Percentiles rank a stretch among this genome's conserved stretches.
Conservation (phyloP, 1,139 yeast species). For the Geotrichum europaeum region DNA sequence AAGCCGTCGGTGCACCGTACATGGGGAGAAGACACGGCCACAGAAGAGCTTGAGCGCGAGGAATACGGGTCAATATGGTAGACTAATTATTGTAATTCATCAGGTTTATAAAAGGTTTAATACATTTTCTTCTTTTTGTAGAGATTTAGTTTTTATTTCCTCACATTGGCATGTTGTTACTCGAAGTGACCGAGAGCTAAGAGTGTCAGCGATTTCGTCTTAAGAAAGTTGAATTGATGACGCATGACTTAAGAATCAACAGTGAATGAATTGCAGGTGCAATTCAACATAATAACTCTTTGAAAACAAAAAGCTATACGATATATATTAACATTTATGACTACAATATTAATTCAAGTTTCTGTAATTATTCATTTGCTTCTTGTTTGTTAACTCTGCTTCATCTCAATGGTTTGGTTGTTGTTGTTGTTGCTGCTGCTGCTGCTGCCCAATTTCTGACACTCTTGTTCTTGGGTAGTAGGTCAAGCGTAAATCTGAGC, state of each 20-base stretch:
- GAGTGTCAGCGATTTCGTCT: no score
- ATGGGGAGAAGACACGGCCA: constrained; percentile 30
- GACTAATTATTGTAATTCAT: background rate
- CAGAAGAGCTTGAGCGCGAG: constrained; percentile 19
- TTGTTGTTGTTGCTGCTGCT: background rate
- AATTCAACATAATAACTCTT: no score
- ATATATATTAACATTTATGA: no score
- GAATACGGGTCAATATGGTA: constrained; percentile 16
- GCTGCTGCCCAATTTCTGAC: background rate
- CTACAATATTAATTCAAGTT: no score
- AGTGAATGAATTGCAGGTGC: no score
- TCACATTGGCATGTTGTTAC: background rate
- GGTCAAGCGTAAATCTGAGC: background rate
- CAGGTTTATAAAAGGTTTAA: background rate
- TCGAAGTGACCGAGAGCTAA: background rate
- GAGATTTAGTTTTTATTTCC: background rate
- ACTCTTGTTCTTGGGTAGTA: background rate
- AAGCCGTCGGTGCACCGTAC: constrained; percentile 28
- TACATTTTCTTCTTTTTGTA: background rate
- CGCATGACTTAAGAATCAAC: no score
- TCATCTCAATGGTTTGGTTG: background rate
- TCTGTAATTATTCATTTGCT: background rate
- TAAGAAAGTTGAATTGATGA: no score
- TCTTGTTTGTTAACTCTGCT: background rate
- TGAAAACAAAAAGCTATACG: no score